A percentile compares a stretch with the other conserved stretches of the same genome.
Evolutionary conservation across 2,329 filamentous ascomycete species (phyloP).

Genomic region (Penicillium sp.): DNA sequence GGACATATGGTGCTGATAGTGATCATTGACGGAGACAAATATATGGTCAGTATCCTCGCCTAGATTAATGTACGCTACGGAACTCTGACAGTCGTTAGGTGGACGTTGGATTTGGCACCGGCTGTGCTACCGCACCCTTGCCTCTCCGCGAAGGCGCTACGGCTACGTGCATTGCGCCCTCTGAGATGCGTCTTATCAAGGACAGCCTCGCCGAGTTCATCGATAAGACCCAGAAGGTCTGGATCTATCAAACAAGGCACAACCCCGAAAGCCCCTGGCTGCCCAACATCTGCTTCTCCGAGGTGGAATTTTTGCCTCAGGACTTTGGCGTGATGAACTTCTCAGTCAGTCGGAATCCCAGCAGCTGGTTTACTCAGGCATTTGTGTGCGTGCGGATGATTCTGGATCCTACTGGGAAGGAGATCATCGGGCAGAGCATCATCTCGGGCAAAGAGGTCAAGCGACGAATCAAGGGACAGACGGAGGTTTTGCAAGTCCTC

Average conservation of each 20-base stretch:
- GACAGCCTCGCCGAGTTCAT: constrained; percentile 51
- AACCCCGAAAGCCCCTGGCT: constrained; percentile 55
- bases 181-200: constrained; percentile 58
- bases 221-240: constrained; percentile 52
- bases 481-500: constrained; percentile 51
- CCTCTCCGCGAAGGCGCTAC: constrained; percentile 50
- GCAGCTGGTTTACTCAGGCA: constrained; percentile 57
- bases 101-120: constrained; percentile 67
- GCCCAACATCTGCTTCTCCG: constrained; percentile 65
- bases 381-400: constrained; percentile 60
- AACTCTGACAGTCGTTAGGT: constrained; percentile 35
- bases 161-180: constrained; percentile 52
- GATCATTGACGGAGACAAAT: constrained; percentile 52
- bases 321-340: constrained; percentile 66
- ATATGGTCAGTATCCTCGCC: constrained; percentile 33
- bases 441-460: constrained; percentile 57
- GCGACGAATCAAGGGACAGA: constrained; percentile 54
- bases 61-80: background rate
- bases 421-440: constrained; percentile 57
- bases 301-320: constrained; percentile 62
- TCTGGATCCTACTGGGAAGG: constrained; percentile 48
- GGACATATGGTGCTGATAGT: constrained; percentile 66
- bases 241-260: constrained; percentile 66
- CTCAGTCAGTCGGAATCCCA: constrained; percentile 53
- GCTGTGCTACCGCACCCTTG: constrained; percentile 61